Percentiles rank a stretch among this genome's conserved stretches.
phyloP scores from a whole-genome alignment of 176 grass and related monocot species.

The Carex myosuroides region DNA sequence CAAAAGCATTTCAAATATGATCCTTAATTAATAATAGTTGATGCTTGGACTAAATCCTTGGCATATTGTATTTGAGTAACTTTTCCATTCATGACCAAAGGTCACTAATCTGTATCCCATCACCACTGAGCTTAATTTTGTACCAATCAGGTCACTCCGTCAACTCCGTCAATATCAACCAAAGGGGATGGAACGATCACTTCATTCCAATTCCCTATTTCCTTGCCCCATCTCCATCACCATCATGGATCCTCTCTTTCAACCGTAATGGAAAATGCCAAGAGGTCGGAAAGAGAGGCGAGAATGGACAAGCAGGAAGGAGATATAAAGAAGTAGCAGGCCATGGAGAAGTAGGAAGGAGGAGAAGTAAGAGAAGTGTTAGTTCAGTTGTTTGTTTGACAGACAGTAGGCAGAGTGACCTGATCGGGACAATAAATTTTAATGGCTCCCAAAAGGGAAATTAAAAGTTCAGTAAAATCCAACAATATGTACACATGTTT shows the following conservation, averaged over 20 bases:
- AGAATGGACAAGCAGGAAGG: neutral
- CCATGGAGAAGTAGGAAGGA: neutral
- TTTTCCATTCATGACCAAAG: neutral
- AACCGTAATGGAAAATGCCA: neutral
- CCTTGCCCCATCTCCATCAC: neutral
- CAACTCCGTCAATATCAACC: neutral
- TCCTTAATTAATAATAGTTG: neutral
- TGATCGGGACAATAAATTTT: neutral
- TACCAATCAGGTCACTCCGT: neutral
- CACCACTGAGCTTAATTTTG: neutral
- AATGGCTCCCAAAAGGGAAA: neutral
- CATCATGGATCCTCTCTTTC: neutral
- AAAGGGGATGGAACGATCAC: neutral
- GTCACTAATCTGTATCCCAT: neutral
- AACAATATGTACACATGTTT: neutral
- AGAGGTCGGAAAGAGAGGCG: neutral
- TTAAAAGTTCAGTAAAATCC: neutral
- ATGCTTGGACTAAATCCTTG: neutral
- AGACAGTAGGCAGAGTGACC: neutral
- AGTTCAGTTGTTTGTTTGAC: neutral
- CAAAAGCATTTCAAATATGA: constrained; percentile 3
- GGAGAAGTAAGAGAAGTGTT: neutral
- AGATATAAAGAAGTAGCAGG: neutral
- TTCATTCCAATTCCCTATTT: neutral
- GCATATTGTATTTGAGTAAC: neutral